phyloP scores from a whole-genome alignment of 139 green algal genomes.

The Chlorella sp. region DNA sequence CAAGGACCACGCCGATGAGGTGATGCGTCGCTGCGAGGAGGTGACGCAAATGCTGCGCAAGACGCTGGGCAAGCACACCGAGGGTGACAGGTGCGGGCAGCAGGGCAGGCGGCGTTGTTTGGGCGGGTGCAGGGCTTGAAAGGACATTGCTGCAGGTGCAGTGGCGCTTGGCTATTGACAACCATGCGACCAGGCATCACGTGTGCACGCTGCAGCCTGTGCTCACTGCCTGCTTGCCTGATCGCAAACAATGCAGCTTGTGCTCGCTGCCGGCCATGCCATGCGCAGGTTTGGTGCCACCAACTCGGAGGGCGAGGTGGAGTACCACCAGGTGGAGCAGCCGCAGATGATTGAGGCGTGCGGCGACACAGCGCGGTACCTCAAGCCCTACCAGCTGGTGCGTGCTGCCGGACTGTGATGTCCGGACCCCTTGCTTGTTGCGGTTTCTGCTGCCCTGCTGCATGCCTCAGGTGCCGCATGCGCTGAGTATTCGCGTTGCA shows the following conservation, averaged over 20 bases:
- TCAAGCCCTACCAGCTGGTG: conserved; percentile 91
- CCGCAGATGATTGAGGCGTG: conserved; percentile 64
- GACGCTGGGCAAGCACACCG: conserved; percentile 40
- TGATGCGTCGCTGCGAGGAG: conserved; percentile 59
- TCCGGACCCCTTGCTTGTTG: background rate
- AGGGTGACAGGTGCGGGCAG: conserved; percentile 29
- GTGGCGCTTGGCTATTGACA: background rate
- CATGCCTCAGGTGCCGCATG: background rate
- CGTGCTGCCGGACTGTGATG: background rate
- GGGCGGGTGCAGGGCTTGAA: too few relatives aligned
- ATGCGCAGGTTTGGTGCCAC: conserved; percentile 32
- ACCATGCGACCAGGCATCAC: too few relatives aligned
- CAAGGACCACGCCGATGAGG: conserved; percentile 49
- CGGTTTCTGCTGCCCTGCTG: background rate
- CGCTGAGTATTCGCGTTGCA: too few relatives aligned
- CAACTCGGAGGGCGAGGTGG: conserved; percentile 25
- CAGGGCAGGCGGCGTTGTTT: background rate
- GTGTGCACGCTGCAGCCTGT: too few relatives aligned
- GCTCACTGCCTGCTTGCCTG: too few relatives aligned
- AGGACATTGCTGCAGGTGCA: background rate
- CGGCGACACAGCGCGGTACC: conserved; percentile 52
- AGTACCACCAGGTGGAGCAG: conserved; percentile 41
- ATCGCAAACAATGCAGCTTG: too few relatives aligned
- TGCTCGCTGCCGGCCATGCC: background rate
- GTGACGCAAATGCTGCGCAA: conserved; percentile 50